Evolutionary conservation across 306 rosid species (phyloP).

Genomic region (Inga oerstediana): DNA sequence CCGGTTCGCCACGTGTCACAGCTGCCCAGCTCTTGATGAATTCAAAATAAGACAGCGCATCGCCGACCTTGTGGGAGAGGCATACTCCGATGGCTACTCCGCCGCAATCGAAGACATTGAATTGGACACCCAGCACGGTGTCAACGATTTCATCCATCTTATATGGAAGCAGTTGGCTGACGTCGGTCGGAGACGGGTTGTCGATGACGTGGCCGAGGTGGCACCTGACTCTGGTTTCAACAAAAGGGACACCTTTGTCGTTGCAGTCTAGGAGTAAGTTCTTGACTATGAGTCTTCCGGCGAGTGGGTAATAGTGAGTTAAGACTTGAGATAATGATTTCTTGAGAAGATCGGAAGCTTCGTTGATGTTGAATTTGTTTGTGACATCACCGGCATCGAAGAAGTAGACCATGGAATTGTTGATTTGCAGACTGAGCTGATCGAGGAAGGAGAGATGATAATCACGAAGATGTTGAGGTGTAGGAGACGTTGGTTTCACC

Average conservation of each 20-base stretch:
- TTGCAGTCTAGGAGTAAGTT: constrained; percentile 33
- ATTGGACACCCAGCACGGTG: constrained; percentile 35
- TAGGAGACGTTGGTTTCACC: constrained; percentile 38
- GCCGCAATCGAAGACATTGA: constrained; percentile 38
- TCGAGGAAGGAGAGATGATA: constrained; percentile 48
- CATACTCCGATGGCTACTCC: constrained; percentile 45
- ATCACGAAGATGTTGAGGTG: constrained; percentile 30
- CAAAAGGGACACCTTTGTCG: constrained; percentile 43
- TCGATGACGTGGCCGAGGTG: constrained; percentile 33
- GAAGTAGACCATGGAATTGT: constrained; percentile 23
- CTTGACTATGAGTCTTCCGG: constrained; percentile 38
- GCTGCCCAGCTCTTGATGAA: constrained; percentile 50
- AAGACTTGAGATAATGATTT: constrained; percentile 47
- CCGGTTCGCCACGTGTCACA: constrained; percentile 21
- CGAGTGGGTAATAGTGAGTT: constrained; percentile 39
- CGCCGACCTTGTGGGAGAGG: constrained; percentile 51
- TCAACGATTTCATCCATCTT: constrained; percentile 29
- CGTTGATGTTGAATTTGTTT: not conserved
- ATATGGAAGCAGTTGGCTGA: constrained; percentile 42
- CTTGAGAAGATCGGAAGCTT: constrained; percentile 33
- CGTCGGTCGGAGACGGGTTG: constrained; percentile 26
- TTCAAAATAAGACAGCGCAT: constrained; percentile 36
- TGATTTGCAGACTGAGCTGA: constrained; percentile 32
- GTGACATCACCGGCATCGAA: not conserved
- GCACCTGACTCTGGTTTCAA: constrained; percentile 38